A percentile compares a stretch with the other conserved stretches of the same genome.
These are phyloP conservation scores for Paramecium octaurelia DNA, from an alignment of 73 alveolate species.

Conservation along the genomic window DNA sequence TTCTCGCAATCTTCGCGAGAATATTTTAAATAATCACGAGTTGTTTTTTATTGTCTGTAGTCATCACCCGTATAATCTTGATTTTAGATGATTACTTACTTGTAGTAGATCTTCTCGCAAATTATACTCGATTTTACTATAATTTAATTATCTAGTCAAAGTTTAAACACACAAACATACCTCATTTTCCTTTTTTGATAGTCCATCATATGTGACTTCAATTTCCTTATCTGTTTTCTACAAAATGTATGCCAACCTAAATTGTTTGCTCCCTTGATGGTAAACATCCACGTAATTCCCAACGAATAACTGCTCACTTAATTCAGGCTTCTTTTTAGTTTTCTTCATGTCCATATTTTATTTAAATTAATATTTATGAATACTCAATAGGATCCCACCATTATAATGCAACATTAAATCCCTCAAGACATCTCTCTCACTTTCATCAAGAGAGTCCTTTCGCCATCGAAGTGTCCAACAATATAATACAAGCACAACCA, in stretches of 20 bases:
- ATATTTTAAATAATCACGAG: constrained; percentile 9
- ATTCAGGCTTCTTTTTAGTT: constrained; percentile 40
- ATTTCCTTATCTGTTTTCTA: background rate
- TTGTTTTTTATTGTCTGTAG: background rate
- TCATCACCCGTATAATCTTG: constrained; percentile 47
- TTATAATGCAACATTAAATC: background rate
- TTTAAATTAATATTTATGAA: constrained; percentile 29
- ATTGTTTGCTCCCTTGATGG: background rate
- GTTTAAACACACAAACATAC: background rate
- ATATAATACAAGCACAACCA: background rate
- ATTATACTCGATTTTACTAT: background rate
- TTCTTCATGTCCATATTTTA: constrained; percentile 6
- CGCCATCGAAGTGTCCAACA: background rate
- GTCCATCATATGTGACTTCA: constrained; percentile 37
- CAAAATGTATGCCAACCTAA: constrained; percentile 7
- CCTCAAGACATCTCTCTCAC: background rate
- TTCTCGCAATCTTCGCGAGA: background rate
- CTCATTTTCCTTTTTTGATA: constrained; percentile 41
- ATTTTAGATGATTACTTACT: background rate
- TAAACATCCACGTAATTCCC: constrained; percentile 48
- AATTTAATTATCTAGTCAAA: background rate
- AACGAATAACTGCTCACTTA: background rate
- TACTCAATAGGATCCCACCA: background rate
- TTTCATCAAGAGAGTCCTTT: background rate
- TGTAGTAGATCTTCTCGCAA: background rate